Evolutionary conservation across 768 basidiomycete species (phyloP).

Genomic region (Imleria badia): DNA sequence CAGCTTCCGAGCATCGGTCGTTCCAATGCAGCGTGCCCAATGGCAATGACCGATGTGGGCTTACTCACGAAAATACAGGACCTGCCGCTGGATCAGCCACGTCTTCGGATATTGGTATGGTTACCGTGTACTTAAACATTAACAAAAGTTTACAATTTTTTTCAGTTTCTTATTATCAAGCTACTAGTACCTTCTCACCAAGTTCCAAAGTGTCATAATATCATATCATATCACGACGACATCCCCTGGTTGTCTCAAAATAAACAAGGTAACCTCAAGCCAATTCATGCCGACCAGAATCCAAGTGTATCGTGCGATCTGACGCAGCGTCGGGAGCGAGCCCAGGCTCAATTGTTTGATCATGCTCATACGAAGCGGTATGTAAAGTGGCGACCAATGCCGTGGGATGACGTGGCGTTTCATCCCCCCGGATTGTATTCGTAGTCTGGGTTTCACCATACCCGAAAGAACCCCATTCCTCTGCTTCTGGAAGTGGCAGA

Average conservation of each 20-base stretch:
- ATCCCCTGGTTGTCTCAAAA: constrained; percentile 2
- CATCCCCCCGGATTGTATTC: constrained; percentile 34
- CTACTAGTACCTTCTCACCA: background rate
- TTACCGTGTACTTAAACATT: constrained; percentile 3
- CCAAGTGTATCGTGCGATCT: constrained; percentile 30
- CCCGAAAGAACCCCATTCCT: constrained; percentile 41
- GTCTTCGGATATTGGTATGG: background rate
- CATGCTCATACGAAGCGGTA: constrained; percentile 23
- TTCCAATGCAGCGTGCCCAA: background rate
- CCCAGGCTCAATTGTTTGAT: constrained; percentile 19
- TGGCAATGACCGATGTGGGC: background rate
- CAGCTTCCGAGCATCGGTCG: background rate
- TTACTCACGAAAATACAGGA: constrained; percentile 9
- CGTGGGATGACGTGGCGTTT: constrained; percentile 47
- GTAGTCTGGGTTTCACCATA: constrained; percentile 41
- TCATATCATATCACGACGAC: no score
- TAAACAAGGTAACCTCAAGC: constrained; percentile 13
- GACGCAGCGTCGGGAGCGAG: constrained; percentile 21
- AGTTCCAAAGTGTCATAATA: constrained; percentile 8
- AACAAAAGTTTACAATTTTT: background rate
- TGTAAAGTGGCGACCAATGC: constrained; percentile 22
- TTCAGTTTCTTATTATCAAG: background rate
- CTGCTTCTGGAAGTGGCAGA: constrained; percentile 25
- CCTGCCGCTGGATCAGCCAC: no score
- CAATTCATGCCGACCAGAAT: constrained; percentile 10